Evolutionary conservation across 2,329 filamentous ascomycete species (phyloP).

Genomic region (Arthroderma sp.): DNA sequence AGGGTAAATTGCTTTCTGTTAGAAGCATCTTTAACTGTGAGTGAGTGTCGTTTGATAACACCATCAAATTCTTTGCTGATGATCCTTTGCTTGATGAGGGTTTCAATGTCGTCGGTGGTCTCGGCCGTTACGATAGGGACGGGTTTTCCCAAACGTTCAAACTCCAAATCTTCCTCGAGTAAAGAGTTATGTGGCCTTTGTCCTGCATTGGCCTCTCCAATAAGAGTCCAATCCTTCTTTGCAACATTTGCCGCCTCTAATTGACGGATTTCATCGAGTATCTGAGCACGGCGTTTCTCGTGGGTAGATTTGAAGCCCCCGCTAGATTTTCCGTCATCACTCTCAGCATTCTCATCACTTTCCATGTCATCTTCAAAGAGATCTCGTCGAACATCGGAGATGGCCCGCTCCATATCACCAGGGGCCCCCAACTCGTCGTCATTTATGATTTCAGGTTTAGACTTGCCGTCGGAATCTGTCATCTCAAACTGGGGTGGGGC

Average conservation of each 20-base stretch:
- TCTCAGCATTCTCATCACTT: conserved; percentile 50
- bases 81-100: conserved; percentile 86
- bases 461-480: conserved; percentile 12
- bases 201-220: conserved; percentile 70
- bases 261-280: conserved; percentile 79
- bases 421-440: too few species aligned
- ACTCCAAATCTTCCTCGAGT: conserved; percentile 87
- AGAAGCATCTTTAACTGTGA: conserved; percentile 51
- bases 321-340: conserved; percentile 9
- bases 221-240: conserved; percentile 80
- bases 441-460: neutral
- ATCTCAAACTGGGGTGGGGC: conserved; percentile 47
- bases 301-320: conserved; percentile 49
- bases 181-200: conserved; percentile 84
- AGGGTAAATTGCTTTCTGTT: conserved; percentile 61
- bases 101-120: conserved; percentile 80
- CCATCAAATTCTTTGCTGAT: conserved; percentile 86
- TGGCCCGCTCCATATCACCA: conserved; percentile 62
- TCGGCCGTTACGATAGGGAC: conserved; percentile 88
- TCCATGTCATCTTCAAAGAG: conserved; percentile 62
- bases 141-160: conserved; percentile 88
- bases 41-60: conserved; percentile 67
- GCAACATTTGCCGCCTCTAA: conserved; percentile 81
- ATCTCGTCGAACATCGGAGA: conserved; percentile 75
- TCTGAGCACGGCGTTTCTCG: conserved; percentile 71